Conservation (phyloP, 345 rosid species). For the Linum tenue region DNA sequence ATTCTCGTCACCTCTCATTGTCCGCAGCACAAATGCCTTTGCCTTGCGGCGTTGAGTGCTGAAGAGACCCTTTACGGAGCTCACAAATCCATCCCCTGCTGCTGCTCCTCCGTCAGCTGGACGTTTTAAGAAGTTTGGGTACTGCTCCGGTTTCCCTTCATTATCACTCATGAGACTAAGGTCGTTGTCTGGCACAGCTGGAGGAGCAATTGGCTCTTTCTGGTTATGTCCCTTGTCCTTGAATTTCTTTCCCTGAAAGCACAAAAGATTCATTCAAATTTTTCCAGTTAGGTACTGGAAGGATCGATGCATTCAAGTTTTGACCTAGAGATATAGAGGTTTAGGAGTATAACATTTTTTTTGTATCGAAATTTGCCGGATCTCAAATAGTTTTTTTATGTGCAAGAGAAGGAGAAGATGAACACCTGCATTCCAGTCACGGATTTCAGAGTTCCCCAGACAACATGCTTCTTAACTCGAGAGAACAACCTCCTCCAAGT, state of each 20-base stretch:
- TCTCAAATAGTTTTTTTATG: too few relatives aligned
- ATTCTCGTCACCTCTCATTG: constrained; percentile 93
- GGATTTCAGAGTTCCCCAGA: constrained; percentile 96
- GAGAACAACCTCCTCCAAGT: constrained; percentile 96
- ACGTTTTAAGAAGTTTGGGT: constrained; percentile 73
- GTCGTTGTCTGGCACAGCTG: constrained; percentile 52
- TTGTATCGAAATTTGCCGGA: not conserved
- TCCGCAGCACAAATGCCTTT: constrained; percentile 79
- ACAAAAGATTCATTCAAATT: not conserved
- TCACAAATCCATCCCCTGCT: constrained; percentile 96
- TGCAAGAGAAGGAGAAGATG: not conserved
- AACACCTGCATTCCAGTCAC: constrained; percentile 98
- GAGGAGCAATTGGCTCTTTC: constrained; percentile 35
- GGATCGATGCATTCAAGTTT: too few relatives aligned
- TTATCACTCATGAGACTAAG: constrained; percentile 70
- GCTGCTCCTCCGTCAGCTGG: constrained; percentile 49
- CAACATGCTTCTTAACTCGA: constrained; percentile 92
- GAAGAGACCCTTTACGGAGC: constrained; percentile 80
- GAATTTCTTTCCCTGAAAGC: constrained; percentile 80
- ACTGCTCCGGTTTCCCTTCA: constrained; percentile 57
- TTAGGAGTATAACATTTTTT: too few relatives aligned
- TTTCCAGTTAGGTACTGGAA: too few relatives aligned
- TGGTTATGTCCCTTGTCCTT: constrained; percentile 70
- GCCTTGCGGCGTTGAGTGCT: constrained; percentile 90
- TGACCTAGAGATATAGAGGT: too few relatives aligned